A percentile compares a stretch with the other conserved stretches of the same genome.
Conservation (phyloP, 495 filamentous ascomycete species). For the Friedmanniomyces simplex region DNA sequence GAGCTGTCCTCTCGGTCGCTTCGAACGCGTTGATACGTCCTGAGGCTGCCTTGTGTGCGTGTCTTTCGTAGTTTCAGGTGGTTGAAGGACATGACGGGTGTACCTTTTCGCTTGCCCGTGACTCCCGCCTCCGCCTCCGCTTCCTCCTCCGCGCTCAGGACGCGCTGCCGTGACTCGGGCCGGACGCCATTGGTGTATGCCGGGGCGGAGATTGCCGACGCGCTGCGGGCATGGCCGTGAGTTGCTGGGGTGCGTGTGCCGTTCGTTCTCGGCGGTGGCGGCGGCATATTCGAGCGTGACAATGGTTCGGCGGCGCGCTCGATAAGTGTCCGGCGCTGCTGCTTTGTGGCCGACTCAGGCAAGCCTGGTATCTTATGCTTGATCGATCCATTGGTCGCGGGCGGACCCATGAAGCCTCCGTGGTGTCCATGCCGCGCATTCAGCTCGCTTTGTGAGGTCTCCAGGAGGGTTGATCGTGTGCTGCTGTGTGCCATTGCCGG, state of each 20-base stretch:
- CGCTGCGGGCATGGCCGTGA: conserved; percentile 6
- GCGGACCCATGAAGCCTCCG: conserved; percentile 7
- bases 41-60: conserved; percentile 7
- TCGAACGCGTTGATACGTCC: neutral
- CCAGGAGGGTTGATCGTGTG: conserved; percentile 2
- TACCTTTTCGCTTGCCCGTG: conserved; percentile 62
- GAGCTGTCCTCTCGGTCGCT: conserved; percentile 4
- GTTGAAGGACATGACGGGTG: conserved; percentile 24
- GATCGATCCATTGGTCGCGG: neutral
- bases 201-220: conserved; percentile 27
- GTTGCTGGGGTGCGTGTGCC: conserved; percentile 25
- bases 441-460: conserved; percentile 21
- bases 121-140: conserved; percentile 41
- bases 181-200: conserved; percentile 24
- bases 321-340: conserved; percentile 49
- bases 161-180: neutral
- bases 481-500: conserved; percentile 6
- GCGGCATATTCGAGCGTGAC: conserved; percentile 14
- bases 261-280: conserved; percentile 23
- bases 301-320: conserved; percentile 45
- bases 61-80: conserved; percentile 11
- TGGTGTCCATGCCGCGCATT: conserved; percentile 4
- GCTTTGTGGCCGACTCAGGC: conserved; percentile 36
- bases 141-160: conserved; percentile 52
- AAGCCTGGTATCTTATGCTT: conserved; percentile 33